Evolutionary conservation across 2,329 filamentous ascomycete species (phyloP), one percentile per base, ranked within the genome.

Genomic region (Achaetomium macrosporum): DNA sequence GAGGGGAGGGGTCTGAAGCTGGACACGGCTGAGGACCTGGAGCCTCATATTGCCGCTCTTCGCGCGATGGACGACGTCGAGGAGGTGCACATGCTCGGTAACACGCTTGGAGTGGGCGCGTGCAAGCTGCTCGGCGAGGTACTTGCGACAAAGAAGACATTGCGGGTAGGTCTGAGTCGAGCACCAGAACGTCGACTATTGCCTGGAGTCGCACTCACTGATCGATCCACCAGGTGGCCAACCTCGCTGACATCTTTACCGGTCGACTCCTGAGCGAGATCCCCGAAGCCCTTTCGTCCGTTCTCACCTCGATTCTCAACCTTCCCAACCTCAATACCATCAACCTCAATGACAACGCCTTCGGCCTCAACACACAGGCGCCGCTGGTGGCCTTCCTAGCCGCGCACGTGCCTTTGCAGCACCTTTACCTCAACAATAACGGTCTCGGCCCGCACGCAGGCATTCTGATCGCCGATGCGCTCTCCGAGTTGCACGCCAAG

Each of bases 361-460:
- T 99, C 65, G 93, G 93, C 52, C 83, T 96, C 57, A 96, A 96
- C 73, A 96, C 90, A 15, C 88, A 95, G 69, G 90, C 89, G 35
- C 93, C 92, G 10, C 82, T 99, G 45, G 88, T 96, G 61, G 88
- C 88, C 55, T 99, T 99, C 74, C 83, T 99, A 57, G 85, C 88
- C 51, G 80, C 85, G 54, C 92, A 97, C 72, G 83, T 88, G 3
- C 92, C 93, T 2, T 84, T 99, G 40, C 90, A 91, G 71, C 91
- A 96, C 71, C 82, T 99, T 29, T 90, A 95, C 71, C 83, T 99
- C 54, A 97, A 97, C 78, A 99, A 99, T 78, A 99, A 99, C 70
- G 93, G 93, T 29, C 82, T 99, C 36, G 93, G 93, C 12, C 93
- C 93, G 19, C 85, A 90, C 57, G 92, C 92, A 10, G 93, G 93